phyloP scores from a whole-genome alignment of 805 yeast genomes.

The Wickerhamiella qilinensis region DNA sequence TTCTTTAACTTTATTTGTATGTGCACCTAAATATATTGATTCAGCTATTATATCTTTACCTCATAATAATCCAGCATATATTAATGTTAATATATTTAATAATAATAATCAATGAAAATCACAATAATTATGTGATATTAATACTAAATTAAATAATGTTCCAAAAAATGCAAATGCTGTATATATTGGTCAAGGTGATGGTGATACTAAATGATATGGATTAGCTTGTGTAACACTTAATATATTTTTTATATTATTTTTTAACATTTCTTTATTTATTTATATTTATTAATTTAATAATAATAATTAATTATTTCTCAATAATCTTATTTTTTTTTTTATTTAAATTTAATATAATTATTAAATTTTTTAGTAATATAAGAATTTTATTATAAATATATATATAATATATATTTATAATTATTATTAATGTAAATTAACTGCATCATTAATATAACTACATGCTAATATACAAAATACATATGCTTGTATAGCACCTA shows the following conservation, averaged over 20 bases:
- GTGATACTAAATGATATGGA: slow-evolving; percentile 15
- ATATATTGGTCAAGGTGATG: slow-evolving; percentile 18
- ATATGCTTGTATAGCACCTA: too few relatives aligned
- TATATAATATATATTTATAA: too few relatives aligned
- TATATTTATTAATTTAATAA: neutral
- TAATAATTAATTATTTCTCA: slow-evolving; percentile 3
- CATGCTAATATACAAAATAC: too few relatives aligned
- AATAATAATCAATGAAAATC: slow-evolving; percentile 8
- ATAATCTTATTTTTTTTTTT: slow-evolving; percentile 2
- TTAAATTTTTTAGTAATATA: neutral
- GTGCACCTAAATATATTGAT: slow-evolving; percentile 17
- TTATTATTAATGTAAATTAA: too few relatives aligned
- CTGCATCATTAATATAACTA: too few relatives aligned
- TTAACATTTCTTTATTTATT: slow-evolving; percentile 1
- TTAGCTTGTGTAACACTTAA: slow-evolving; percentile 5
- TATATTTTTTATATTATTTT: neutral
- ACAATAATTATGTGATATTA: slow-evolving; percentile 17
- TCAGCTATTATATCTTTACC: slow-evolving; percentile 17
- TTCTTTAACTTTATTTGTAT: slow-evolving; percentile 16
- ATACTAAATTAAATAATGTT: slow-evolving; percentile 15
- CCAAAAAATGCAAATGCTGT: slow-evolving; percentile 17
- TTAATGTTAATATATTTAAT: slow-evolving; percentile 10
- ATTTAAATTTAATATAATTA: slow-evolving; percentile 3
- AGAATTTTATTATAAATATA: too few relatives aligned
- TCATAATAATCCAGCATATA: slow-evolving; percentile 13